Base-by-base conservation (phyloP, 2,329 filamentous ascomycete species). In the Diaporthe batatas region DNA sequence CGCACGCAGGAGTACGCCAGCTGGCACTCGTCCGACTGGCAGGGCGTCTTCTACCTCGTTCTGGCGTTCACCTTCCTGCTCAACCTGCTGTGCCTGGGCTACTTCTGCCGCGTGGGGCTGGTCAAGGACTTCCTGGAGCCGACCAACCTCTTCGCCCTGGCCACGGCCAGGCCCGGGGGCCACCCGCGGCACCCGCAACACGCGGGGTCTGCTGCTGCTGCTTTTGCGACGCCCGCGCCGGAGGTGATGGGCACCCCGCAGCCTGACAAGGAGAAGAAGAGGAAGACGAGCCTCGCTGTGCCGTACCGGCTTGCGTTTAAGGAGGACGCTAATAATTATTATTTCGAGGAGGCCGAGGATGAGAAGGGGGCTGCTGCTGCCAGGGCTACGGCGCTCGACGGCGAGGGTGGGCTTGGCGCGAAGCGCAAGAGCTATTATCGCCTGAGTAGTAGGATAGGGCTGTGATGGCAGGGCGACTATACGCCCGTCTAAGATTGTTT, bases 111-210 rank as follows among this genome's bases (percentile, higher is more conserved):
- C 7, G 83, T 84, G 0, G 89, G 89, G 0, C 87, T 94, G 29
- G 89, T 96, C 10, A 95, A 92, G 0, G 94, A 96, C 82, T 95
- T 93, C 78, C 93, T 91, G 0, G 93, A 96, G 77, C 92, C 93
- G 0, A 90, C 92, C 70, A 95, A 95, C 78, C 83, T 95, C 2
- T 95, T 95, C 77, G 85, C 90, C 0, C 82, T 95, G 0, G 91
- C 92, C 2, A 85, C 95, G 68, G 94, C 94, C 78, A 83, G 82
- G 68, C 39, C 39, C 18, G 39, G 39, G 6, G 14, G 39, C 6
- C 39, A 42, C 12, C 82, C 57, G 78, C 81, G 42, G 83, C 83
- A 0, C 81, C 79, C 72, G 57, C 36, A 12, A 7, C 14, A 32
- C 16, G 18, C 6, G 1, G 12, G 16, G 14, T 14, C 12, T 3